phyloP scores from a whole-genome alignment of 164 flowering plant species.

The Magnolia kwangsiensis region DNA sequence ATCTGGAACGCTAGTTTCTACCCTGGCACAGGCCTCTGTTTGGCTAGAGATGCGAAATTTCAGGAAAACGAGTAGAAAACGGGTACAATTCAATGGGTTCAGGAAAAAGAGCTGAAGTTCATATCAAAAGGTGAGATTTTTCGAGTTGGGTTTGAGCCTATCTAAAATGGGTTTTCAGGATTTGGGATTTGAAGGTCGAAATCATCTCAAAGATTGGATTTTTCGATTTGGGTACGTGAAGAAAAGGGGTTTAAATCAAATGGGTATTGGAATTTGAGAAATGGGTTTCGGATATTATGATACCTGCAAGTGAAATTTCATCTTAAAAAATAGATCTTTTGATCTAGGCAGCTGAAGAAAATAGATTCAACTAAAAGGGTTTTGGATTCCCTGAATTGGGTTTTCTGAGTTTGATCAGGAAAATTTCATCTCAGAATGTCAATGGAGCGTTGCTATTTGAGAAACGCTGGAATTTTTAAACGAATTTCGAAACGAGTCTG shows the following conservation, averaged over 20 bases:
- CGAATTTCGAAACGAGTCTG: not conserved
- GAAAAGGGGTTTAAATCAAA: not conserved
- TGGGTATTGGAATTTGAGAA: not conserved
- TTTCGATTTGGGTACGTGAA: not conserved
- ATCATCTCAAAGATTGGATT: not conserved
- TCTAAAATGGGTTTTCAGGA: slow-evolving; percentile 4
- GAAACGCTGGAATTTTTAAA: not conserved
- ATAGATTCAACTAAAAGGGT: not conserved
- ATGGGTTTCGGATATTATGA: not conserved
- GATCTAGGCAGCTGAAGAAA: not conserved
- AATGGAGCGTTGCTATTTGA: too few relatives aligned
- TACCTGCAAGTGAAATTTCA: not conserved
- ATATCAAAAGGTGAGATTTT: not conserved
- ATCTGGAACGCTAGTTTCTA: not conserved
- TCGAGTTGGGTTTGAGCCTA: not conserved
- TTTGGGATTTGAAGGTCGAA: not conserved
- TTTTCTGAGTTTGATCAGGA: not conserved
- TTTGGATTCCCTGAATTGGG: not conserved
- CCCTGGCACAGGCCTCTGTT: not conserved
- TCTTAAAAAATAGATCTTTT: not conserved
- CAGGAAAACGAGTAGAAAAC: not conserved
- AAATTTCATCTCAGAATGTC: not conserved
- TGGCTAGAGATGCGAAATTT: not conserved
- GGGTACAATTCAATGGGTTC: not conserved
- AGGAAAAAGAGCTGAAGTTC: not conserved